Base-by-base conservation (phyloP, 148 eudicot genomes). In the Cornus suecica region DNA sequence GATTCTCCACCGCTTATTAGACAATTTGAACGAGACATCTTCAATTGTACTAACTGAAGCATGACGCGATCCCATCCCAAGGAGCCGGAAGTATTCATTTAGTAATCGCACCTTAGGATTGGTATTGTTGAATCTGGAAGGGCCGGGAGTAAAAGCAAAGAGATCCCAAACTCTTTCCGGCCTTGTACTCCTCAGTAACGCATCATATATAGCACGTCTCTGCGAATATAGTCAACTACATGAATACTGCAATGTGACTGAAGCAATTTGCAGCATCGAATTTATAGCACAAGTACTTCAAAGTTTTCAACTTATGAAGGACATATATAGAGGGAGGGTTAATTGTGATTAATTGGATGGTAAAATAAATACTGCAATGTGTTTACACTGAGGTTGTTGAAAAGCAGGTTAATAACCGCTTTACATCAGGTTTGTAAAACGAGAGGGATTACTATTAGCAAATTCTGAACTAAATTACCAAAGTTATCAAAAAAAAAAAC, bases 131-230 rank as follows among this genome's bases (percentile, higher is more conserved):
- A 82, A 90, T 83, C 85, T 87, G 70, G 94, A 86, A 77, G 94
- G 87, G 62, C 91, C 90, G 83, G 84, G 83, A 48, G 82, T 79
- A 84, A 93, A 90, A 79, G 97, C 92, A 86, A 87, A 96, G 63
- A 96, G 88, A 87, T 96, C 99, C 98, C 97, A 96, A 13, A 93
- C 79, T 77, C 88, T 89, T 73, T 89, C 54, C 24, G 97, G 99
- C 84, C 86, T 91, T 22, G 90, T 86, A 62, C 88, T 86, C 87
- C 88, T 85, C 74, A 83, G 31, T 77, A 96, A 87, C 62, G 97
- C 98, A 76, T 93, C 94, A 80, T 79, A 87, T 42, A 93, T 88
- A 42, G 91, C 91, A 68, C 99, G 94, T 79, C 99, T 90, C 99
- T 96, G 84, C 73, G 73, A 79, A 75, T 74, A 73, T 66, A 22